These are phyloP conservation scores for Podospora comata DNA, from an alignment of 495 filamentous ascomycete species.

Conservation along the genomic window DNA sequence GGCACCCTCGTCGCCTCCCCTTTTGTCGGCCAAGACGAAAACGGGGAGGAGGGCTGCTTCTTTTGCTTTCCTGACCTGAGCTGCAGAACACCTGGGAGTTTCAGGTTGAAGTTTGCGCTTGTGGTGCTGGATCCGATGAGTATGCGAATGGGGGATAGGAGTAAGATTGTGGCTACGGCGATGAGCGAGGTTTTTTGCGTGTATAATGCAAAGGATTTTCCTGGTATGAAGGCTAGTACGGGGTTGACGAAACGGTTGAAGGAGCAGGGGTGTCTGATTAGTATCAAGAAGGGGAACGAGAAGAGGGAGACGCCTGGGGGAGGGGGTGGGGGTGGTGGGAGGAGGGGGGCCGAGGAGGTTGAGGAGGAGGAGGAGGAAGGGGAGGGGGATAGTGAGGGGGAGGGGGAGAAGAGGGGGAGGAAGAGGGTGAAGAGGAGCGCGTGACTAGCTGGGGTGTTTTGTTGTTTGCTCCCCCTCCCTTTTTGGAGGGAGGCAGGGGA, in stretches of 20 bases:
- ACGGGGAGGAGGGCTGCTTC: constrained; percentile 71
- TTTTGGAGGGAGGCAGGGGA: not conserved
- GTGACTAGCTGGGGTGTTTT: not conserved
- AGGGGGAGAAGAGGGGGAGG: constrained; percentile 11
- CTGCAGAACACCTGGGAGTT: constrained; percentile 79
- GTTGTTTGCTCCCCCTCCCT: not conserved
- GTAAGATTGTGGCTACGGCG: constrained; percentile 60
- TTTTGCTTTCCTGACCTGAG: constrained; percentile 95
- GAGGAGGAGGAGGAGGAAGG: constrained; percentile 48
- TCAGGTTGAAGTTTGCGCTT: constrained; percentile 80
- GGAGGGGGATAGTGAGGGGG: constrained; percentile 18
- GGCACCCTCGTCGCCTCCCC: constrained; percentile 73
- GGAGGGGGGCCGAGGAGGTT: constrained; percentile 43
- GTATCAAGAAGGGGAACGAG: constrained; percentile 80
- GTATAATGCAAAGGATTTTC: constrained; percentile 95
- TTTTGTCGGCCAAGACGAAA: constrained; percentile 65
- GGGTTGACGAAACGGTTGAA: constrained; percentile 65
- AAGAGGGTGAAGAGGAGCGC: constrained; percentile 12
- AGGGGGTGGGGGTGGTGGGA: constrained; percentile 31
- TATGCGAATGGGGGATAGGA: constrained; percentile 49
- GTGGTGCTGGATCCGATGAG: constrained; percentile 66
- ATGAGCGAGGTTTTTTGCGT: constrained; percentile 82
- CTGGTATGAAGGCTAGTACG: constrained; percentile 80
- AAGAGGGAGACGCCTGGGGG: constrained; percentile 50
- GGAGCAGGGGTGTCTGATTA: constrained; percentile 71